Base-by-base conservation (phyloP, 352 stramenopile genomes). In the Pythium angustatum region DNA sequence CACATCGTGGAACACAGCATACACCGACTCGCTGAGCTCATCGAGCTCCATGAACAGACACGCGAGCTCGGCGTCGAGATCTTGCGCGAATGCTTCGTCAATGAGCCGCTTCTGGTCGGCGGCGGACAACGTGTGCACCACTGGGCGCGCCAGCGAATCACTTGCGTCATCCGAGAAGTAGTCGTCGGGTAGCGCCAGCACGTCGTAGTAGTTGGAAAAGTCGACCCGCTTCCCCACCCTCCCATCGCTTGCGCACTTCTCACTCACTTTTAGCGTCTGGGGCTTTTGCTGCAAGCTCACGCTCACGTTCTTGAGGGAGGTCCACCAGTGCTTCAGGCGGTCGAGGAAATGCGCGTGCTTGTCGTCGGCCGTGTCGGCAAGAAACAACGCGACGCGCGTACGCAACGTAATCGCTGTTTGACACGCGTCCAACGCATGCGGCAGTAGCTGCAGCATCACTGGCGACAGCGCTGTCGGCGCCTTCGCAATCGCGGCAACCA, bases 1-100 rank as follows among this genome's bases (percentile, higher is more conserved):
- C 10, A 80, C 70, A 24, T 78, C 47, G 22, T 63, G 44, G n/a
- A 74, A 76, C 14, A 67, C 56, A 7, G 8, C 58, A 30, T 70
- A 72, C 12, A 77, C 73, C 11, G 51, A 31, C 51, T 58, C 51
- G 3, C 33, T 48, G 51, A 58, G 51, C 51, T 58, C 33, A 12
- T 71, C 68, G 8, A 74, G 26, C 48, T 80, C 70, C 44, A 78
- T 24, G 27, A 78, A 59, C 31, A 76, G 72, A 48, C 51, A 68
- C 12, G 66, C 54, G 2, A 69, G 27, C 40, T 76, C 71, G 11
- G 76, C 40, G 15, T 62, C 34, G 43, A 70, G 49, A 36, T 73
- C 64, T 14, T 73, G 5, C 2, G 10, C 5, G 40, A 47, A 47
- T 10, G 40, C 19, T 4, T 47, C 19, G 6, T 47, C 40, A 1